Base-by-base conservation (phyloP, 2,329 filamentous ascomycete genomes). In the Cryphonectria radicalis region DNA sequence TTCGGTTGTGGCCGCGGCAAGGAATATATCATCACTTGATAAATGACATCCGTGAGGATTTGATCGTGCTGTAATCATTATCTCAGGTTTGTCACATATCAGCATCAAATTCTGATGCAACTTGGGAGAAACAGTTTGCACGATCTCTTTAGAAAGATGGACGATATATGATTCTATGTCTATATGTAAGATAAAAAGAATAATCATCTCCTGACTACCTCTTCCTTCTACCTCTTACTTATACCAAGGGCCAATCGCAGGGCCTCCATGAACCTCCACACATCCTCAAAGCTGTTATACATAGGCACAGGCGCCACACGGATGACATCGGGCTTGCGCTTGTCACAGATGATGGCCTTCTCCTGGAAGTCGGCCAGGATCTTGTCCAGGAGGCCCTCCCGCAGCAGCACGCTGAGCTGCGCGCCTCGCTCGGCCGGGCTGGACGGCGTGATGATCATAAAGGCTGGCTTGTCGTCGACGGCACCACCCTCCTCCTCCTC, bases 291-390 rank as follows among this genome's bases (percentile, higher is more conserved):
- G 0, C 88, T 89, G 77, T 95, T 95, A 81, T 97, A 97, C 75
- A 97, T 80, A 11, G 94, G 94, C 59, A 92, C 91, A 1, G 95
- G 94, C 1, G 94, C 93, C 1, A 97, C 90, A 1, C 94, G 85
- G 66, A 97, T 91, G 22, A 97, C 94, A 78, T 95, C 91, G 1
- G 95, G 94, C 79, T 93, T 93, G 72, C 94, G 85, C 85, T 96
- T 92, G 78, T 97, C 94, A 53, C 93, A 90, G 0, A 97, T 87
- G 2, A 96, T 90, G 0, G 91, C 92, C 1, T 88, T 86, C 17
- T 88, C 85, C 75, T 93, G 89, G 40, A 97, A 79, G 40, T 85
- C 85, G 60, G 84, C 82, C 72, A 89, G 86, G 2, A 97, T 89
- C 8, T 78, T 78, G n/a, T 95, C 93, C 69, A 97, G 81, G 67